Conservation (phyloP, 148 eudicot genomes). For the Fallopia convolvulus region DNA sequence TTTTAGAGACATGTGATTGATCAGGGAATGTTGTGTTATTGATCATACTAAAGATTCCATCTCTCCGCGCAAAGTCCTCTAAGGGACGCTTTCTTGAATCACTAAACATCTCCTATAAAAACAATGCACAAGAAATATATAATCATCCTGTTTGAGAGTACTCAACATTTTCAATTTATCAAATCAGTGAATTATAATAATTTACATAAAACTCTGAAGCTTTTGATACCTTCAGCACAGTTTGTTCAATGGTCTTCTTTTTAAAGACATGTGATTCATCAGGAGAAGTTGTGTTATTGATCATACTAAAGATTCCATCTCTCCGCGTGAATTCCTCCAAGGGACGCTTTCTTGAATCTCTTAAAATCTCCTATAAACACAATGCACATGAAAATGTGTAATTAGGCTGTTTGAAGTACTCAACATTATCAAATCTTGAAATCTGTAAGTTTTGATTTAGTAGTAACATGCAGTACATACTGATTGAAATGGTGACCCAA, state of each 20-base stretch:
- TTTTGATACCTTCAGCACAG: neutral
- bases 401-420: neutral
- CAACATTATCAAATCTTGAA: neutral
- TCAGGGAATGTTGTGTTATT: neutral
- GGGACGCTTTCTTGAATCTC: conserved; percentile 6
- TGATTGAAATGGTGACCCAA: neutral
- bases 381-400: neutral
- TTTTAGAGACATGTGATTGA: neutral
- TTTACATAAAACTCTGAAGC: neutral
- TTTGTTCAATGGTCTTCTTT: neutral
- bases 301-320: conserved; percentile 1
- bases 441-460: neutral
- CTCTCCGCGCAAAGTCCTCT: neutral
- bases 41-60: conserved; percentile 6
- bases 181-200: neutral
- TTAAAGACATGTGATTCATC: neutral
- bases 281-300: neutral
- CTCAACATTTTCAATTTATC: neutral
- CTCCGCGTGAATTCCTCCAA: neutral
- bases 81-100: conserved; percentile 8
- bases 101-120: neutral
- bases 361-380: neutral
- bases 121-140: neutral
- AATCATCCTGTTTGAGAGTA: neutral
- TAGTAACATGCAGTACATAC: neutral